Evolutionary conservation across 768 basidiomycete genomes (phyloP).

Genomic region (Trametes punicea): DNA sequence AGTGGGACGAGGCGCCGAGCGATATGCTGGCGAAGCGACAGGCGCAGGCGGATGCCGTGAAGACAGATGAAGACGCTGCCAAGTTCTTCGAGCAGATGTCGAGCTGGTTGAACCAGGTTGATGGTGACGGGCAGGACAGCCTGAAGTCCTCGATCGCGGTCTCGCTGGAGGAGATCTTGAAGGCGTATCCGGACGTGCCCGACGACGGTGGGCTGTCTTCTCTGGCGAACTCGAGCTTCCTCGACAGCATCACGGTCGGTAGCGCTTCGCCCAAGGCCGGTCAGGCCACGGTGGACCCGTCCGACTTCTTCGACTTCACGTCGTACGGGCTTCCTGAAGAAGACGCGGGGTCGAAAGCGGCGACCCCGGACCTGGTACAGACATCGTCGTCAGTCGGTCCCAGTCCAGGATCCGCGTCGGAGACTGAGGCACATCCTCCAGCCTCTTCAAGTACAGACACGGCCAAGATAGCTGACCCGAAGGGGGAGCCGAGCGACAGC

Average conservation of each 20-base stretch:
- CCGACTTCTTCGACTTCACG: conserved; percentile 68
- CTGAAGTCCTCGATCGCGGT: conserved; percentile 50
- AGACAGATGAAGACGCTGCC: conserved; percentile 64
- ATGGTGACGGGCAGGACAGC: conserved; percentile 43
- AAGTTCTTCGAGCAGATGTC: conserved; percentile 63
- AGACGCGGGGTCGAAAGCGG: conserved; percentile 57
- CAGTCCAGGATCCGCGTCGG: conserved; percentile 72
- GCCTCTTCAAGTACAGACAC: conserved; percentile 43
- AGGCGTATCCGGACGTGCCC: conserved; percentile 40
- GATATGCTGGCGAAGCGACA: conserved; percentile 44
- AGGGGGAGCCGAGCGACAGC: conserved; percentile 47
- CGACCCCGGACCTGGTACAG: conserved; percentile 68
- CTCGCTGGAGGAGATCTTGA: conserved; percentile 61
- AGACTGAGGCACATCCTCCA: conserved; percentile 50
- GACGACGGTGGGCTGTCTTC: conserved; percentile 35
- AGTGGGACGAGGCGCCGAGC: conserved; percentile 62
- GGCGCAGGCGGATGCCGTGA: conserved; percentile 43
- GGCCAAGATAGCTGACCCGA: conserved; percentile 34
- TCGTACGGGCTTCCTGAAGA: conserved; percentile 56
- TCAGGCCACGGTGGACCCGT: conserved; percentile 41
- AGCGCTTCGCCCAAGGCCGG: conserved; percentile 31
- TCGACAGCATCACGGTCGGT: conserved; percentile 28
- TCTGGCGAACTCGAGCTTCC: conserved; percentile 30
- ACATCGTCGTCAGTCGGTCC: conserved; percentile 67
- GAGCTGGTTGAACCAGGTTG: conserved; percentile 57